Evolutionary conservation across 257 asterid species (phyloP).

Genomic region (Nicotiana obtusifolia): DNA sequence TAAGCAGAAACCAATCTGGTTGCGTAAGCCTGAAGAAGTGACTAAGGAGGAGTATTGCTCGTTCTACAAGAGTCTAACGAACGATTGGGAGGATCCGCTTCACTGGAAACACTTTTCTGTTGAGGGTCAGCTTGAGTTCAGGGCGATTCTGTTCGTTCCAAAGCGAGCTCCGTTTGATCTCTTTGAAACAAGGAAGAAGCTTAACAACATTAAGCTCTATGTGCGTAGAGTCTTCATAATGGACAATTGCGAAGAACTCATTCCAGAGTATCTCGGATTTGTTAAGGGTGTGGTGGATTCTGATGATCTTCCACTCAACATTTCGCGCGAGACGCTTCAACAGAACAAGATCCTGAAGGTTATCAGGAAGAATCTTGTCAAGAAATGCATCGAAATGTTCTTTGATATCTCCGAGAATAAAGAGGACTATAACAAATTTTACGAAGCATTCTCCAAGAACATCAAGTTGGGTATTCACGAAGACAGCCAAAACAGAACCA

Average conservation of each 20-base stretch:
- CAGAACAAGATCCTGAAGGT: conserved; percentile 7
- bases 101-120: conserved; percentile 18
- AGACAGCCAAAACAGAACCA: conserved; percentile 14
- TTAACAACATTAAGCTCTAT: conserved; percentile 10
- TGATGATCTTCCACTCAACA: conserved; percentile 11
- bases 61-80: conserved; percentile 2
- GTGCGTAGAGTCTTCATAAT: conserved; percentile 6
- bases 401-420: conserved; percentile 14
- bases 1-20: conserved; percentile 10
- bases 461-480: conserved; percentile 23
- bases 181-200: conserved; percentile 8
- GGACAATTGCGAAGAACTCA: conserved; percentile 20
- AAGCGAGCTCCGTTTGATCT: conserved; percentile 14
- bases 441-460: conserved; percentile 8
- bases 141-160: conserved; percentile 14
- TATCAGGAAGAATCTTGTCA: conserved; percentile 16
- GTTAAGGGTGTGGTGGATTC: conserved; percentile 15
- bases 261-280: conserved; percentile 15
- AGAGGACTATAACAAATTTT: conserved; percentile 15
- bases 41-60: neutral
- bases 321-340: conserved; percentile 14
- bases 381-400: conserved; percentile 19
- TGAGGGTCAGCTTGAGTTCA: conserved; percentile 19
- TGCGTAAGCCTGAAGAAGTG: conserved; percentile 3
- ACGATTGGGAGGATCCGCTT: conserved; percentile 17